Base-by-base conservation (phyloP, 805 yeast species). In the Yamadazyma nakazawae region DNA sequence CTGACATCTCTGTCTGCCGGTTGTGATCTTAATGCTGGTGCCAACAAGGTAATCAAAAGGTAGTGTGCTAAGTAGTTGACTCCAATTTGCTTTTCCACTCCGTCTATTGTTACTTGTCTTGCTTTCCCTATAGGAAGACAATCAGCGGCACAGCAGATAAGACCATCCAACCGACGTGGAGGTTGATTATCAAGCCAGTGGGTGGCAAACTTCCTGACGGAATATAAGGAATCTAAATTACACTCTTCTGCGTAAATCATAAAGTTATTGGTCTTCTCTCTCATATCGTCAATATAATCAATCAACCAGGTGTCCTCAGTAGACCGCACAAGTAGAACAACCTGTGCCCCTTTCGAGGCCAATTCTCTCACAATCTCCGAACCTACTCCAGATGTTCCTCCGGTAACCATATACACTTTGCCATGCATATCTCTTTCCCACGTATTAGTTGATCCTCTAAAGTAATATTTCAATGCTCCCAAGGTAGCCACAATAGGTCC, bases 391-490 rank as follows among this genome's bases (percentile, higher is more conserved):
- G 95, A 78, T 0, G 98, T 92, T 1, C 96, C 99, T n/a, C 99
- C 99, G 0, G 94, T 85, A 6, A 88, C 74, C 17, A 87, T 70
- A 56, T 75, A 85, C 4, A 91, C 98, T 58, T 83, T 82, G 1
- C 98, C 97, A 60, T 94, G 96, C 61, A 92, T 66, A 53, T 90
- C 91, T 49, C 97, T 75, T 51, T 88, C 96, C 96, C 97, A 92
- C 0, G 90, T 86, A 66, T 92, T 94, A 17, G 78, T 54, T 1
- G 87, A 64, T 10, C 99, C 99, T 31, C 84, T 79, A 57, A 86
- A 82, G 68, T 86, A 88, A 61, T 79, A 80, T 62, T 92, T 92
- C 37, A 81, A 43, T 1, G 76, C 75, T 0, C 69, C 76, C 0
- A 77, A 58, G 0, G 65, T 66, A 0, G 74, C 67, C 0, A 78